phyloP scores from a whole-genome alignment of 192 early-diverging fungal genomes.

The Spizellomyces punctatus region DNA sequence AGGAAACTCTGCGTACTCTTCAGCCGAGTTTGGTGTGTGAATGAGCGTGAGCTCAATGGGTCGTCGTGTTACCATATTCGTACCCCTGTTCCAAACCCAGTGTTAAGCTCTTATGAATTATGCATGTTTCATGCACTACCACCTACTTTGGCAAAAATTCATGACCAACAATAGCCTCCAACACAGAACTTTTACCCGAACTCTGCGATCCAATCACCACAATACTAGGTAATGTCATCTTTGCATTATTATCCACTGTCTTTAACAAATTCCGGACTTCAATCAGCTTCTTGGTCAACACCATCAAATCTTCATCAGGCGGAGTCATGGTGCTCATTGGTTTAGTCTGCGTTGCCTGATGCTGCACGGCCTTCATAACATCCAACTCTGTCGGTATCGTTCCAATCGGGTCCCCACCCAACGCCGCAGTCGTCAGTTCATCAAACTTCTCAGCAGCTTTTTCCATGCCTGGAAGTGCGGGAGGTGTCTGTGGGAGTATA shows the following conservation, averaged over 20 bases:
- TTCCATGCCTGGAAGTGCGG: conserved; percentile 15
- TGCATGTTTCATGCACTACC: neutral
- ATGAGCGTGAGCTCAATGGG: conserved; percentile 97
- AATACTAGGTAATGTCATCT: conserved; percentile 81
- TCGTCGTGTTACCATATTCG: conserved; percentile 93
- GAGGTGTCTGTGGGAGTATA: conserved; percentile 1
- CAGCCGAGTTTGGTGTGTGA: conserved; percentile 69
- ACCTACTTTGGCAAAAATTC: conserved; percentile 89
- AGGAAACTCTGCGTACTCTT: conserved; percentile 58
- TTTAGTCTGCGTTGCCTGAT: conserved; percentile 45
- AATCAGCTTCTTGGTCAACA: conserved; percentile 90
- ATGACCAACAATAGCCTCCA: conserved; percentile 94
- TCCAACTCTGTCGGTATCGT: conserved; percentile 11
- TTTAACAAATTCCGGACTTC: conserved; percentile 94
- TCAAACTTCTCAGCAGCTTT: conserved; percentile 17
- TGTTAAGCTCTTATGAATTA: neutral
- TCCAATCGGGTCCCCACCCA: conserved; percentile 33
- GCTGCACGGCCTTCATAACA: conserved; percentile 2
- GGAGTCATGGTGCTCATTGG: conserved; percentile 47
- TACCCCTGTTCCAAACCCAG: conserved; percentile 49
- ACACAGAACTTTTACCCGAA: conserved; percentile 90
- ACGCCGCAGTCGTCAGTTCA: conserved; percentile 12
- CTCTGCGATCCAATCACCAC: conserved; percentile 58
- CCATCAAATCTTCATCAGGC: conserved; percentile 80
- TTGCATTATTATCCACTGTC: conserved; percentile 74